Evolutionary conservation across 495 filamentous ascomycete genomes (phyloP).

Genomic region (Podospora anserina): DNA sequence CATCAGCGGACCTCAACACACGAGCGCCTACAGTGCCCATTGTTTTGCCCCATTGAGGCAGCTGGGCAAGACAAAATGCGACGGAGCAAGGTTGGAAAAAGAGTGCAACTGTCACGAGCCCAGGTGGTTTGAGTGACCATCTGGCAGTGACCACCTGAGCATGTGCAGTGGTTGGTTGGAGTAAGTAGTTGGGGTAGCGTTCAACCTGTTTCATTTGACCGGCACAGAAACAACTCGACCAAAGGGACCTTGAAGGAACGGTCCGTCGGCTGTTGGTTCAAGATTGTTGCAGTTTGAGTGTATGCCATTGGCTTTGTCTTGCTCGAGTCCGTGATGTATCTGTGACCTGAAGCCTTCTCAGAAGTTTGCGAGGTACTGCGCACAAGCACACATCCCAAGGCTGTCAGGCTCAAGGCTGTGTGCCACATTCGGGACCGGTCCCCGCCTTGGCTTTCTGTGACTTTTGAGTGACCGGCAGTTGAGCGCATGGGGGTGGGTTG

Average conservation of each 20-base stretch:
- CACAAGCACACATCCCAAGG: not conserved
- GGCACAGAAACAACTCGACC: conserved; percentile 6
- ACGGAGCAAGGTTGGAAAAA: conserved; percentile 16
- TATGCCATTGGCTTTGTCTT: not conserved
- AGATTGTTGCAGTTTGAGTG: not conserved
- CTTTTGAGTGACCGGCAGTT: conserved; percentile 7
- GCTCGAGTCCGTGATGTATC: not conserved
- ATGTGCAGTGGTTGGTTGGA: conserved; percentile 4
- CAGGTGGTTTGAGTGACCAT: conserved; percentile 11
- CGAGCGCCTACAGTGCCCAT: conserved; percentile 6
- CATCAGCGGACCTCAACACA: conserved; percentile 26
- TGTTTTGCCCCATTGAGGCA: conserved; percentile 13
- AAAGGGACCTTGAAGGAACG: not conserved
- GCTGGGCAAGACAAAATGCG: conserved; percentile 9
- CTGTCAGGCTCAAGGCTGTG: not conserved
- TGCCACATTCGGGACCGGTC: conserved; percentile 4
- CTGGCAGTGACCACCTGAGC: conserved; percentile 30
- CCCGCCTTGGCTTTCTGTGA: not conserved
- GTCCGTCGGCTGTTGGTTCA: not conserved
- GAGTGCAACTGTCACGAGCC: conserved; percentile 17
- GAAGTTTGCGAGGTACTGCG: not conserved
- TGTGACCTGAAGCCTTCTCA: conserved; percentile 2
- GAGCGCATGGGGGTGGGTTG: conserved; percentile 10
- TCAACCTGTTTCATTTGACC: conserved; percentile 6
- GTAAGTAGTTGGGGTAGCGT: conserved; percentile 5